These are phyloP conservation scores for Parachaetomium inaequale DNA, from an alignment of 495 filamentous ascomycete genomes.

Conservation along the genomic window DNA sequence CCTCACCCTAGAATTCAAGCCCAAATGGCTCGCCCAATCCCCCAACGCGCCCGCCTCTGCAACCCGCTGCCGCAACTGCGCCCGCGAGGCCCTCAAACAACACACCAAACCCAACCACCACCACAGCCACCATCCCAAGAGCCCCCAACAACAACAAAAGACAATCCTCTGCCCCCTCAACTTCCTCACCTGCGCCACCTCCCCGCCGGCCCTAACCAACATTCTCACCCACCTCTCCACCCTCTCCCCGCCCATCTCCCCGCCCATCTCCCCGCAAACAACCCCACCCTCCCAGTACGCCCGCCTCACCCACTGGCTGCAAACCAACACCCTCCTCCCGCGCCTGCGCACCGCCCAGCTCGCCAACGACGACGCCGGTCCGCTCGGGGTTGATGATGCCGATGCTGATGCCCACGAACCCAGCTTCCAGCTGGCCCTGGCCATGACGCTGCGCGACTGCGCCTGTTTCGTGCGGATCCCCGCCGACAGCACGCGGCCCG, in stretches of 20 bases:
- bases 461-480: slow-evolving; percentile 72
- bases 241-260: background rate
- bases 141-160: too few relatives aligned
- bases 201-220: background rate
- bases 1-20: slow-evolving; percentile 75
- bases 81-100: slow-evolving; percentile 54
- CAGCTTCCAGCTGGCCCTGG: slow-evolving; percentile 39
- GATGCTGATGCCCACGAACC: slow-evolving; percentile 25
- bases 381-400: slow-evolving; percentile 24
- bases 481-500: slow-evolving; percentile 22
- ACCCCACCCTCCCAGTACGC: slow-evolving; percentile 1
- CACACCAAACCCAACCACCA: slow-evolving; percentile 7
- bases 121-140: background rate
- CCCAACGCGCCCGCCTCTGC: slow-evolving; percentile 65
- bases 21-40: slow-evolving; percentile 89
- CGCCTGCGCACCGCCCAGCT: slow-evolving; percentile 50
- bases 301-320: slow-evolving; percentile 28
- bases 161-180: slow-evolving; percentile 31
- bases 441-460: slow-evolving; percentile 90
- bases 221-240: slow-evolving; percentile 6
- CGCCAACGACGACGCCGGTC: slow-evolving; percentile 47
- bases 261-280: background rate
- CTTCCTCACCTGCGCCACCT: slow-evolving; percentile 15
- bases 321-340: slow-evolving; percentile 36
- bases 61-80: slow-evolving; percentile 81